These are phyloP conservation scores for Cytospora schulzeri DNA, from an alignment of 2,329 filamentous ascomycete species.

Conservation along the genomic window DNA sequence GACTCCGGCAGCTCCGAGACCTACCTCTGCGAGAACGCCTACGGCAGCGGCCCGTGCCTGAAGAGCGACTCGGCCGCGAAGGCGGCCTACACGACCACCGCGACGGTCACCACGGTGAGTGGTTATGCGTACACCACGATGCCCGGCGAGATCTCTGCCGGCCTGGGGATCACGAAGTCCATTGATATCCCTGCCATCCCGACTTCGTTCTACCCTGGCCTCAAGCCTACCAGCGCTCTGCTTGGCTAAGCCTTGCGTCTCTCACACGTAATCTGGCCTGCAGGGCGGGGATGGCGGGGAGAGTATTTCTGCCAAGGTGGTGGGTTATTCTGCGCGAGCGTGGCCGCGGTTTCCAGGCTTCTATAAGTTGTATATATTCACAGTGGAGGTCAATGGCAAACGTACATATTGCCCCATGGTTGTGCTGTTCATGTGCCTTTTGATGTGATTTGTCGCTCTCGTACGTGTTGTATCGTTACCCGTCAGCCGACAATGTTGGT, in stretches of 20 bases:
- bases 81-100: slow-evolving; percentile 27
- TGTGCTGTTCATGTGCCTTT: neutral
- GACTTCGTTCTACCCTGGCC: slow-evolving; percentile 23
- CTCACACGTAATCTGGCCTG: neutral
- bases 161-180: slow-evolving; percentile 18
- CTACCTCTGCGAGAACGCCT: slow-evolving; percentile 30
- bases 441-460: neutral
- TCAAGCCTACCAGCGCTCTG: slow-evolving; percentile 20
- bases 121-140: slow-evolving; percentile 24
- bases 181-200: slow-evolving; percentile 25
- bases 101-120: slow-evolving; percentile 20
- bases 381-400: neutral
- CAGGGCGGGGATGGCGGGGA: neutral
- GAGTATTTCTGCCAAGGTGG: neutral
- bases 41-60: slow-evolving; percentile 29
- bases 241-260: neutral
- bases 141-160: slow-evolving; percentile 20
- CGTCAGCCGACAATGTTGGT: neutral
- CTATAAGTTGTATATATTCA: neutral
- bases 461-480: neutral
- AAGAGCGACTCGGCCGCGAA: slow-evolving; percentile 1
- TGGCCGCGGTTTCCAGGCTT: neutral
- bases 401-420: neutral
- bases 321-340: neutral
- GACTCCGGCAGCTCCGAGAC: slow-evolving; percentile 42